Percentiles rank a stretch among this genome's conserved stretches.
Evolutionary conservation across 768 basidiomycete species (phyloP).

Genomic region (Mycena albidolilacea): DNA sequence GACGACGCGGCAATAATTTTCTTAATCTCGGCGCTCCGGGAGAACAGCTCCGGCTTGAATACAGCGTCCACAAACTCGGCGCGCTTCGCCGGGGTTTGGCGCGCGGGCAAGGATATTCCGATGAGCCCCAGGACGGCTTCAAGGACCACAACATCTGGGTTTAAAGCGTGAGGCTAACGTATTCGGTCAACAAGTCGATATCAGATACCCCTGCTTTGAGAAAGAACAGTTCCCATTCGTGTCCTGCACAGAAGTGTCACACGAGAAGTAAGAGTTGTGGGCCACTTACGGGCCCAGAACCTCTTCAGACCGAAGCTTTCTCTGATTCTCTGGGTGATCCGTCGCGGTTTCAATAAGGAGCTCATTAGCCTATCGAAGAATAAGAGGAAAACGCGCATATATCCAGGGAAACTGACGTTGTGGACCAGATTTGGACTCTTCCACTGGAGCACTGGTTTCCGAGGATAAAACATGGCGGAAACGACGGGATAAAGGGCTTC

Average conservation of each 20-base stretch:
- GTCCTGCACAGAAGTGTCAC: conserved; percentile 6
- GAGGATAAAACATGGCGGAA: conserved; percentile 29
- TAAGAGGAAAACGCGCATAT: conserved; percentile 27
- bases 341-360: conserved; percentile 22
- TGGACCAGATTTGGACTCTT: conserved; percentile 22
- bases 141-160: conserved; percentile 30
- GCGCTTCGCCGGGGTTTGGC: conserved; percentile 21
- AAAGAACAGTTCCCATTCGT: conserved; percentile 15
- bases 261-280: not conserved
- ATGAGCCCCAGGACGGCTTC: conserved; percentile 30
- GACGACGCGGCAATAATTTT: conserved; percentile 16
- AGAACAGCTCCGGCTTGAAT: conserved; percentile 30
- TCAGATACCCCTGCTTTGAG: conserved; percentile 27
- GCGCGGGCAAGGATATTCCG: conserved; percentile 25
- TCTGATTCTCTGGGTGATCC: conserved; percentile 31
- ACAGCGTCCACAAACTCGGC: conserved; percentile 28
- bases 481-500: conserved; percentile 16
- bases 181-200: not conserved
- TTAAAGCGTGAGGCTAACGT: not conserved
- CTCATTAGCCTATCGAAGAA: conserved; percentile 24
- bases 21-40: conserved; percentile 31
- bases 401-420: conserved; percentile 28
- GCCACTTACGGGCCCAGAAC: conserved; percentile 34
- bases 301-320: conserved; percentile 23
- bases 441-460: conserved; percentile 9